Conservation (phyloP, 192 early-diverging fungal genomes). For the Oehlia diaphana region DNA sequence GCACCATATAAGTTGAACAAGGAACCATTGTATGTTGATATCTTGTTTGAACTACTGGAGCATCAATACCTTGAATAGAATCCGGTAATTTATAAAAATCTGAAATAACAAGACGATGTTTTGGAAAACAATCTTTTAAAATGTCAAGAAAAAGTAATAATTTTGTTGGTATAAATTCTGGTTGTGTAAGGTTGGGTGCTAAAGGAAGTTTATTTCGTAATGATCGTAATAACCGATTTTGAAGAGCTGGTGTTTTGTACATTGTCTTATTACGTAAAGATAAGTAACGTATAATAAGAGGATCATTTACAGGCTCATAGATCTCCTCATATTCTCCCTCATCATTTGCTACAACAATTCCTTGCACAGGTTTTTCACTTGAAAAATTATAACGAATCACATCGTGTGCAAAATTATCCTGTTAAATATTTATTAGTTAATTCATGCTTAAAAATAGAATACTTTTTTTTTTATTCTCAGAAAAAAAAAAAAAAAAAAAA, state of each 20-base stretch:
- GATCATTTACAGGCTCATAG: constrained; percentile 79
- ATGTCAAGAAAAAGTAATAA: constrained; percentile 70
- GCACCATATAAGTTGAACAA: constrained; percentile 93
- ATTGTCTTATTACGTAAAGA: constrained; percentile 52
- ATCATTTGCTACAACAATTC: constrained; percentile 76
- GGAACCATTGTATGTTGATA: constrained; percentile 90
- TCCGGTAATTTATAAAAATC: constrained; percentile 90
- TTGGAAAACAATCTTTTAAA: constrained; percentile 80
- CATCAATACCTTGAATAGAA: constrained; percentile 75
- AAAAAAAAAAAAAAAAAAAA: too few species aligned
- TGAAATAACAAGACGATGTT: constrained; percentile 81
- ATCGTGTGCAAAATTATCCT: constrained; percentile 98
- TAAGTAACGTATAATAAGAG: constrained; percentile 75
- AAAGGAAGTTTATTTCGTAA: constrained; percentile 72
- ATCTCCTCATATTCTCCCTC: constrained; percentile 85
- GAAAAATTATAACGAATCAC: constrained; percentile 82
- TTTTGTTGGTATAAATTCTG: constrained; percentile 93
- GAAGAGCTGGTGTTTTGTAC: constrained; percentile 67
- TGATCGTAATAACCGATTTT: constrained; percentile 46
- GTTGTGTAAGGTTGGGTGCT: constrained; percentile 77
- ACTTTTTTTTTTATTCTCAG: too few species aligned
- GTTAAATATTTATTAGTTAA: constrained; percentile 1
- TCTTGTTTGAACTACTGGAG: constrained; percentile 94
- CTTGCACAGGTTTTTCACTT: constrained; percentile 75
- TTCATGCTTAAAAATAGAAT: background rate